phyloP scores from a whole-genome alignment of 495 filamentous ascomycete genomes.

The Pseudomonodictys pantanalensis region DNA sequence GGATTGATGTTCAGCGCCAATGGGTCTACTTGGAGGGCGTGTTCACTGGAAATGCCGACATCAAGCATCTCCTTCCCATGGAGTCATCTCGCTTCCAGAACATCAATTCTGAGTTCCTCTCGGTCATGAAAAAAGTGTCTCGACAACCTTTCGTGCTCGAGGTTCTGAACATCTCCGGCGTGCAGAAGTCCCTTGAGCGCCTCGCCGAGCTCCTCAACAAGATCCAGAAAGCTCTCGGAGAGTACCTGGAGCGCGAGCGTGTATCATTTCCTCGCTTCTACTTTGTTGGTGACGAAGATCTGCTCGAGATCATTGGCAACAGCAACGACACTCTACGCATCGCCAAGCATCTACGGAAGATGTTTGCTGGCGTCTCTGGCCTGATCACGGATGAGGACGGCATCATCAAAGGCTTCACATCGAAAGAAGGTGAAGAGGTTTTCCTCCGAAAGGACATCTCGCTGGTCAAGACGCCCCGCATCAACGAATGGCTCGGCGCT shows the following conservation, averaged over 20 bases:
- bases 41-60: constrained; percentile 96
- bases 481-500: constrained; percentile 95
- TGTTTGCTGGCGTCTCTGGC: constrained; percentile 94
- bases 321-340: constrained; percentile 95
- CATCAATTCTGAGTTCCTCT: constrained; percentile 97
- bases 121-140: constrained; percentile 97
- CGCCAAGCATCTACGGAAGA: constrained; percentile 98
- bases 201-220: constrained; percentile 95
- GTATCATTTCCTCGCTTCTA: constrained; percentile 98
- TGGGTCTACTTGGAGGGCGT: constrained; percentile 99
- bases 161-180: constrained; percentile 88
- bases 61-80: constrained; percentile 94
- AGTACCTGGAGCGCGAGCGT: constrained; percentile 96
- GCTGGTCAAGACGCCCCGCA: constrained; percentile 84
- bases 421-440: constrained; percentile 92
- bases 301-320: constrained; percentile 99
- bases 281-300: constrained; percentile 97
- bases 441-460: constrained; percentile 85
- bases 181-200: constrained; percentile 92
- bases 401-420: constrained; percentile 85
- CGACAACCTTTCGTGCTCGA: constrained; percentile 92
- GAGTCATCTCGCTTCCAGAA: constrained; percentile 96
- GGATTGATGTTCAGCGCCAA: constrained; percentile 99
- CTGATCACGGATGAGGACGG: constrained; percentile 87
- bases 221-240: constrained; percentile 97